These are phyloP conservation scores for Fonsecaea pedrosoi DNA, from an alignment of 2,329 filamentous ascomycete genomes.

Conservation along the genomic window DNA sequence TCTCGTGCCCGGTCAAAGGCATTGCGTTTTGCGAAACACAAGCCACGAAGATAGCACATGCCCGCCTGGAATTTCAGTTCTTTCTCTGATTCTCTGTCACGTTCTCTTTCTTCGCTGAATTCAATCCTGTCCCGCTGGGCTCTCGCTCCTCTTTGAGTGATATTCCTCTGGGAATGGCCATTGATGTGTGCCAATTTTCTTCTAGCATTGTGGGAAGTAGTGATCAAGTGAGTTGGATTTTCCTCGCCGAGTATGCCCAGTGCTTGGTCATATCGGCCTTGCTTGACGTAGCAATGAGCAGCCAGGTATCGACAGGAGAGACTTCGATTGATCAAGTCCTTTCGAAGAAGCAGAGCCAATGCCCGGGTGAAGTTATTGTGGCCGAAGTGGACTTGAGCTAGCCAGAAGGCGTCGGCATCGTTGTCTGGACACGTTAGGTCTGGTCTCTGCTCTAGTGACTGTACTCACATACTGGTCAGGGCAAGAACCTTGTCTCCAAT, in stretches of 20 bases:
- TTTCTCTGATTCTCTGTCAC: conserved; percentile 71
- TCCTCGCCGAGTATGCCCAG: conserved; percentile 85
- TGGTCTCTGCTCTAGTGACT: conserved; percentile 1
- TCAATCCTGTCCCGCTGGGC: conserved; percentile 60
- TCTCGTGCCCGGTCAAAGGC: conserved; percentile 96
- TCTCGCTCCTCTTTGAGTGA: conserved; percentile 57
- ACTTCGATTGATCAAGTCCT: conserved; percentile 80
- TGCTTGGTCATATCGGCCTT: conserved; percentile 87
- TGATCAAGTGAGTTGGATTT: conserved; percentile 88
- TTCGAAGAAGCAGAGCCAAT: conserved; percentile 80
- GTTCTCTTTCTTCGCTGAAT: conserved; percentile 61
- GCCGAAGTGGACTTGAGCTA: conserved; percentile 97
- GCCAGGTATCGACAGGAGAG: conserved; percentile 90
- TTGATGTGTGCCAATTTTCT: conserved; percentile 75
- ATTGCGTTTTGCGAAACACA: conserved; percentile 97
- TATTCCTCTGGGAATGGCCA: conserved; percentile 57
- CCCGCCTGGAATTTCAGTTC: conserved; percentile 89
- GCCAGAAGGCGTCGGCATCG: conserved; percentile 93
- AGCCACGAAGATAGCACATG: conserved; percentile 93
- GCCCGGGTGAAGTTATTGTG: conserved; percentile 94
- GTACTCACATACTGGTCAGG: conserved; percentile 74
- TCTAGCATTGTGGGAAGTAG: conserved; percentile 66
- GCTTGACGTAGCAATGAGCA: conserved; percentile 92
- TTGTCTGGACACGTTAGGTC: conserved; percentile 66
- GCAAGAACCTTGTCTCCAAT: conserved; percentile 96